Evolutionary conservation across 441 rosid species (phyloP).

Genomic region (Geranium incanum): DNA sequence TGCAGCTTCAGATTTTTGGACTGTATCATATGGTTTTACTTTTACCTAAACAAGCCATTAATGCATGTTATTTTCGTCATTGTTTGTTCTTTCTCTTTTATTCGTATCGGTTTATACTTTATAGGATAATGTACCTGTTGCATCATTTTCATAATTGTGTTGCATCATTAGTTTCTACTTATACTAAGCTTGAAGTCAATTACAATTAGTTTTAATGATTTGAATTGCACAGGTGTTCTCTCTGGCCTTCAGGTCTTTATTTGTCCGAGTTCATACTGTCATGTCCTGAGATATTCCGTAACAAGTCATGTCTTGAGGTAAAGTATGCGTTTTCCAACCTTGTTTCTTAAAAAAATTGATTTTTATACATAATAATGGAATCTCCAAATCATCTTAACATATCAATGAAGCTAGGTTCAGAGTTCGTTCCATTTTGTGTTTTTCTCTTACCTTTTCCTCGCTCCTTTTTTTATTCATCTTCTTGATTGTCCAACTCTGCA

Average conservation of each 20-base stretch:
- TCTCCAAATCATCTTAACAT: neutral
- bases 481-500: neutral
- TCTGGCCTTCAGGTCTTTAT: constrained; percentile 83
- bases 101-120: neutral
- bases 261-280: constrained; percentile 73
- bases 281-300: constrained; percentile 58
- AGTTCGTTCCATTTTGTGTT: neutral
- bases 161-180: constrained; percentile 3
- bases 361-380: neutral
- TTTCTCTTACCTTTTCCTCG: neutral
- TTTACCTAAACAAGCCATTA: neutral
- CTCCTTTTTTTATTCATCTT: neutral
- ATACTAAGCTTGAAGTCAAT: neutral
- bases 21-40: neutral
- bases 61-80: neutral
- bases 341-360: constrained; percentile 8
- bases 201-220: constrained; percentile 12
- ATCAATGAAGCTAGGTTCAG: neutral
- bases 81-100: neutral
- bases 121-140: neutral
- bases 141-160: neutral
- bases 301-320: constrained; percentile 82
- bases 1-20: neutral
- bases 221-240: constrained; percentile 53
- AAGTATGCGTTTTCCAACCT: constrained; percentile 13